These are phyloP conservation scores for Brassica juncea DNA, from an alignment of 345 rosid genomes.

Conservation along the genomic window DNA sequence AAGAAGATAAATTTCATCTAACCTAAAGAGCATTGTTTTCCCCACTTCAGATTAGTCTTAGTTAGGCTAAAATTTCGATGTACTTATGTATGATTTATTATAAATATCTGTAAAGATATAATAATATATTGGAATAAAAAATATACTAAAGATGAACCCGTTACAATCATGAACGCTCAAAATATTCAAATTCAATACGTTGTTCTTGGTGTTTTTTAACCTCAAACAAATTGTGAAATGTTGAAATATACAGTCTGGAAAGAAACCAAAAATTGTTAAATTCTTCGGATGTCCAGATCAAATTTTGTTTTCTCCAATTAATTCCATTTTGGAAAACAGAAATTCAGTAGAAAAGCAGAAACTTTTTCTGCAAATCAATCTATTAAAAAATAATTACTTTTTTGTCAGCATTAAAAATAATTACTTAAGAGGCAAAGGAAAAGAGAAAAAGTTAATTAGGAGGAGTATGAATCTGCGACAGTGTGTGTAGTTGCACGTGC, in stretches of 20 bases:
- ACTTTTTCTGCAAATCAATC: constrained; percentile 10
- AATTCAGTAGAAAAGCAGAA: background rate
- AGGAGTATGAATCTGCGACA: background rate
- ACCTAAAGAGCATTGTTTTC: background rate
- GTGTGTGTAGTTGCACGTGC: constrained; percentile 56
- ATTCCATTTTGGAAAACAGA: background rate
- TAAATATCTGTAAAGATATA: background rate
- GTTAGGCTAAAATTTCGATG: background rate
- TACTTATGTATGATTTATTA: background rate
- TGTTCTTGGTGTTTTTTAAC: background rate
- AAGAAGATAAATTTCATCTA: background rate
- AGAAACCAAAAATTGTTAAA: background rate
- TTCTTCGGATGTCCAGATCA: background rate
- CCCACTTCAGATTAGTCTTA: background rate
- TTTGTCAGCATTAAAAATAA: background rate
- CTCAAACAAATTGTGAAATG: background rate
- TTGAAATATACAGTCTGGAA: background rate
- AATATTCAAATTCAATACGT: background rate
- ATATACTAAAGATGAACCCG: background rate
- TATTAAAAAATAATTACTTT: background rate
- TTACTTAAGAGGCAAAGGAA: background rate
- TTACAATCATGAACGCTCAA: background rate
- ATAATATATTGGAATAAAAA: background rate
- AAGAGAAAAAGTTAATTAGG: background rate
- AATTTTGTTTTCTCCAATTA: background rate